Percentiles rank a stretch among this genome's conserved stretches.
These are phyloP conservation scores for Ilex aquifolium DNA, from an alignment of 257 asterid species.

Conservation along the genomic window DNA sequence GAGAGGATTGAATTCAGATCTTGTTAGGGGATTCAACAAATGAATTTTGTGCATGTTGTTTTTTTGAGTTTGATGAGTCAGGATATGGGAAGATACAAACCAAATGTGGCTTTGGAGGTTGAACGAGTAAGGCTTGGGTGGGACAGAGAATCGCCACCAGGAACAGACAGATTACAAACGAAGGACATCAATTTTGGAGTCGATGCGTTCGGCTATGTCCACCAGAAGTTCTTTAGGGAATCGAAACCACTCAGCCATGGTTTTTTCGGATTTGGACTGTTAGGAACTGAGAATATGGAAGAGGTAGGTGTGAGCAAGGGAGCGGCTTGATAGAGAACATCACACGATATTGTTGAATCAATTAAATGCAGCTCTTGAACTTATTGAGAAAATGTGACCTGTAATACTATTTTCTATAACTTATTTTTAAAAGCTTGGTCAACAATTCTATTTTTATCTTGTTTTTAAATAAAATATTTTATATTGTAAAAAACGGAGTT, in stretches of 20 bases:
- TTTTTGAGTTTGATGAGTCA: constrained; percentile 74
- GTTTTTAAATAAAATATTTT: no score
- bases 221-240: constrained; percentile 69
- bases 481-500: no score
- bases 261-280: background rate
- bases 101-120: constrained; percentile 64
- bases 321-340: no score
- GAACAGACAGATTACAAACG: constrained; percentile 81
- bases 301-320: no score
- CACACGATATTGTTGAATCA: no score
- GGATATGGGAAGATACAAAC: constrained; percentile 37
- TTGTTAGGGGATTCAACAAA: constrained; percentile 54
- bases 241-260: constrained; percentile 77
- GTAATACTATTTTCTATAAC: no score
- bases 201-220: constrained; percentile 42
- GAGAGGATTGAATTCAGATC: constrained; percentile 38
- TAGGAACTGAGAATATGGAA: no score
- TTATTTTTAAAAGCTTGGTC: no score
- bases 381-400: no score
- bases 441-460: no score
- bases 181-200: constrained; percentile 53
- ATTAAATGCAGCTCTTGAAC: no score
- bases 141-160: constrained; percentile 63
- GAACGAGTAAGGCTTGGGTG: constrained; percentile 22
- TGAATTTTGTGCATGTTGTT: constrained; percentile 39